A percentile compares a stretch with the other conserved stretches of the same genome.
Evolutionary conservation across 164 flowering plant genomes (phyloP).

Genomic region (Kalanchoe fedtschenkoi): DNA sequence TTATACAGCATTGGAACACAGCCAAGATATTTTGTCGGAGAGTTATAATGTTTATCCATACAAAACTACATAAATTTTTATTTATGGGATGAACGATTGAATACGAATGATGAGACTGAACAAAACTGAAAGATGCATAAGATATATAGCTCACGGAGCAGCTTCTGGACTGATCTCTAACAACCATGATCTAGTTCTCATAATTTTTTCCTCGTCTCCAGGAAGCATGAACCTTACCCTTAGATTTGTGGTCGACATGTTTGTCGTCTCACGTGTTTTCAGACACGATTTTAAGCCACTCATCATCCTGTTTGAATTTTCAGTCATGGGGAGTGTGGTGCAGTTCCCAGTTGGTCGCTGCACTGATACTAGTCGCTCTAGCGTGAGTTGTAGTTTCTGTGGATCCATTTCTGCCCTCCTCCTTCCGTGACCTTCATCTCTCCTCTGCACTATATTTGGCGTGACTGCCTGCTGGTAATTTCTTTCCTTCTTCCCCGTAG

Average conservation of each 20-base stretch:
- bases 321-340: not conserved
- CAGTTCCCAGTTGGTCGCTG: not conserved
- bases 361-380: not conserved
- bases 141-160: not conserved
- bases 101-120: not conserved
- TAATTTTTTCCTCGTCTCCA: not conserved
- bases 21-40: too few relatives aligned
- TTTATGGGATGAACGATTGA: not conserved
- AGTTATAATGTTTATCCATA: too few relatives aligned
- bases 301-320: not conserved
- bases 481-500: not conserved
- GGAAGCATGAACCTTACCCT: constrained; percentile 4
- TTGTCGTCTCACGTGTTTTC: not conserved
- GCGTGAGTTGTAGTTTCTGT: not conserved
- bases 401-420: not conserved
- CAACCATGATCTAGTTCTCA: constrained; percentile 1
- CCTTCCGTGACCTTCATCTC: not conserved
- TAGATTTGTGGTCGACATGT: not conserved
- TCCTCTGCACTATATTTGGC: not conserved
- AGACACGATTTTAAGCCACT: not conserved
- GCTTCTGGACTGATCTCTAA: not conserved
- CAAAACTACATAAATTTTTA: not conserved
- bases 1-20: too few relatives aligned
- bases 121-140: too few relatives aligned
- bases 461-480: not conserved